Percentiles rank a stretch among this genome's conserved stretches.
phyloP scores from a whole-genome alignment of 305 asterid species.

The Petunia hybrid region DNA sequence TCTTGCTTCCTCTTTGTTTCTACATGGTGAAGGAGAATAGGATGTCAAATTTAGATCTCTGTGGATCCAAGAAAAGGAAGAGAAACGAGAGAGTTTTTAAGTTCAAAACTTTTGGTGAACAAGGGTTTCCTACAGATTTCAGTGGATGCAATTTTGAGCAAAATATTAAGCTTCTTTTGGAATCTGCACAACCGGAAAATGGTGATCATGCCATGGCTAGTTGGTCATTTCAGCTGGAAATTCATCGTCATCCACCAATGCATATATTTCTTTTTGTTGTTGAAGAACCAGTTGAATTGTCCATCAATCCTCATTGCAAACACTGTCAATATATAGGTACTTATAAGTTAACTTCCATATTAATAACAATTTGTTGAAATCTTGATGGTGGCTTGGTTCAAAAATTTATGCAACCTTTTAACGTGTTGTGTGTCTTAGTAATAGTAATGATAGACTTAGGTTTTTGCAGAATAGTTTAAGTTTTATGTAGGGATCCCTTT shows the following conservation, averaged over 20 bases:
- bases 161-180: slow-evolving; percentile 72
- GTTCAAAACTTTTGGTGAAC: slow-evolving; percentile 76
- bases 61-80: slow-evolving; percentile 76
- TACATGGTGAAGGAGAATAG: background rate
- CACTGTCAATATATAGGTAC: slow-evolving; percentile 90
- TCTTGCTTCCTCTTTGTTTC: background rate
- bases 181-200: slow-evolving; percentile 65
- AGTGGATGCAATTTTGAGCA: slow-evolving; percentile 65
- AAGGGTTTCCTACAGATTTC: slow-evolving; percentile 77
- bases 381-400: background rate
- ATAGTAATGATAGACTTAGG: background rate
- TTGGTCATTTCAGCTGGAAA: slow-evolving; percentile 94
- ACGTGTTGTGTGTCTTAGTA: background rate
- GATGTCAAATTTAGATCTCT: slow-evolving; percentile 66
- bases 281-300: slow-evolving; percentile 81
- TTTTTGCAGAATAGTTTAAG: background rate
- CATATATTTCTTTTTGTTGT: slow-evolving; percentile 69
- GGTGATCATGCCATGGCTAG: slow-evolving; percentile 51
- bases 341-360: background rate
- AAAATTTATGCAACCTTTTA: background rate
- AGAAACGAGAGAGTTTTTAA: slow-evolving; percentile 82
- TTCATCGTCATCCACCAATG: slow-evolving; percentile 72
- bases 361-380: background rate
- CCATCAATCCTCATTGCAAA: slow-evolving; percentile 66
- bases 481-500: background rate